Evolutionary conservation across 129 eudicot species (phyloP), one percentile per base, ranked within the genome.

Genomic region (Silybum marianum): DNA sequence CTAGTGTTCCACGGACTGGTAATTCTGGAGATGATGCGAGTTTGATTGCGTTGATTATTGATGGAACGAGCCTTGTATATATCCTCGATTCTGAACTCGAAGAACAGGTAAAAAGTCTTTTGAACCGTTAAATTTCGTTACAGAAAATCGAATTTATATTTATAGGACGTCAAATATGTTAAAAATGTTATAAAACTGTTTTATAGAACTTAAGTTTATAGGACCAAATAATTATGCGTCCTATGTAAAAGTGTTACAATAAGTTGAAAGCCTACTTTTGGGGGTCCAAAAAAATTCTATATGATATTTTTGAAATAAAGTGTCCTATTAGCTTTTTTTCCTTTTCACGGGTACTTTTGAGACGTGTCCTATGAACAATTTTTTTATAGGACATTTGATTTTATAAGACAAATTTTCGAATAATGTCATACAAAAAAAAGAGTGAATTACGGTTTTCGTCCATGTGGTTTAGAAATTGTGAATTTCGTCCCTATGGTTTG

Each of bases 31-130:
- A 60, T 2, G 73, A 26, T 78, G 74, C 72, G 36, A 82, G 84
- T 65, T 72, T 80, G 75, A 72, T 89, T 67, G 96, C 97, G 30
- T 84, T 95, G 80, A 89, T 95, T 24, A 92, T 95, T 82, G 98
- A 95, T 78, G 98, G 98, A 44, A 90, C 97, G 21, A 95, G 97
- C 79, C 97, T 95, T 58, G 98, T 95, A 12, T 84, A 95, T 86
- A 85, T 95, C 62, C 90, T 95, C 14, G 98, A 95, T 71, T 71
- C 89, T 28, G 97, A 95, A 76, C 97, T 95, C 63, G 98, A 95
- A 84, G 81, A 92, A 39, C 87, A 89, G 96, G 98, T 95, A 80
- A 84, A 75, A 40, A 25, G 30, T 78, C 19, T 40, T 28, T 63
- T 75, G 75, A 83, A 65, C 63, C 36, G 40, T 71, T 21, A 16